A percentile compares a stretch with the other conserved stretches of the same genome.
Conservation (phyloP, 768 basidiomycete species). For the Hydnomerulius pinastri region DNA sequence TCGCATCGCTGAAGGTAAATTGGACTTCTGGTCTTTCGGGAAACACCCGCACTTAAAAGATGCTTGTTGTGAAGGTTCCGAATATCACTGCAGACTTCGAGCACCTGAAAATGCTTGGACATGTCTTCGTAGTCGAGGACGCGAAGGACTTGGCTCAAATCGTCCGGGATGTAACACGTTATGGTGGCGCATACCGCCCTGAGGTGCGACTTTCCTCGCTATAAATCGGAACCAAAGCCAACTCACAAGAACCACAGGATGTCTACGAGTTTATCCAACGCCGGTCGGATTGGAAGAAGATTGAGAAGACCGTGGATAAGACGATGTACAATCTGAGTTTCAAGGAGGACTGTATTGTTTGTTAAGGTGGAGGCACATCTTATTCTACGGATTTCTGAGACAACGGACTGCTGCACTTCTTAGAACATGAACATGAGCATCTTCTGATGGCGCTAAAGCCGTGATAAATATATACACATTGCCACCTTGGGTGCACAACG, state of each 20-base stretch:
- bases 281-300: conserved; percentile 97
- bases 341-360: conserved; percentile 83
- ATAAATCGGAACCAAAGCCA: too few species aligned
- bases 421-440: not conserved
- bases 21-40: not conserved
- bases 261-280: conserved; percentile 96
- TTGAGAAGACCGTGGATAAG: conserved; percentile 94
- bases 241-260: conserved; percentile 47
- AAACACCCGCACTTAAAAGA: not conserved
- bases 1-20: conserved; percentile 77
- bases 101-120: conserved; percentile 94
- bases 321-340: conserved; percentile 93
- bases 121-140: conserved; percentile 93
- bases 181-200: conserved; percentile 92
- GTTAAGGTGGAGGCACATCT: conserved; percentile 2
- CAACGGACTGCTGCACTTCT: too few species aligned
- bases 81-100: conserved; percentile 88
- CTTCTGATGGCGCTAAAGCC: not conserved
- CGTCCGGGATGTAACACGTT: conserved; percentile 91
- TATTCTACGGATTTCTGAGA: too few species aligned
- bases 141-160: conserved; percentile 97
- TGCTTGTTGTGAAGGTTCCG: conserved; percentile 50
- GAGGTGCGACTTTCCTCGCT: conserved; percentile 58
- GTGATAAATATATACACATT: too few species aligned
- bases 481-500: too few species aligned